Evolutionary conservation across 2,329 filamentous ascomycete species (phyloP), one percentile per base, ranked within the genome.

Genomic region (Meredithiella fracta): DNA sequence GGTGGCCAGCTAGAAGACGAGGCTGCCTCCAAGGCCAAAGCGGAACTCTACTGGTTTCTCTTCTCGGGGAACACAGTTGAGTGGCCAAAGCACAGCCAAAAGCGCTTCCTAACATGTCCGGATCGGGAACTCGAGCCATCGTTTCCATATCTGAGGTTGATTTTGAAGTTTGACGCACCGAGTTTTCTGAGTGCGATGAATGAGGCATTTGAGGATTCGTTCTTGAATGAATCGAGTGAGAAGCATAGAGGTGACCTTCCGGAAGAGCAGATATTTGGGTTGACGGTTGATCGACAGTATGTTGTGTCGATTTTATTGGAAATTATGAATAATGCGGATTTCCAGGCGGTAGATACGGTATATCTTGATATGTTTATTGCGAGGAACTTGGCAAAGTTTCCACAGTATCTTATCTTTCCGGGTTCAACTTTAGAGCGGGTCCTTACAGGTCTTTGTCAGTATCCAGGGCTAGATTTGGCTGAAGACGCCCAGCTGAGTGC

Each of bases 281-380:
- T 80, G 63, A 90, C 78, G 40, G 85, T 95, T 52, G 92, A 92
- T 63, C 80, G 92, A 34, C 92, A 98, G 67, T 95, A 94, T 63
- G 81, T 98, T 59, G 78, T 96, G 61, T 91, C 86, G 50, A 94
- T 96, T 57, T 71, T 98, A 58, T 75, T 94, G 9, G 89, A 95
- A 66, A 83, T 96, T 26, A 94, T 98, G 87, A 85, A 82, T 52
- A 71, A 80, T 0, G 73, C 76, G 3, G 80, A 86, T 50, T 97
- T 95, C 67, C 78, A 81, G 0, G 69, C 82, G 0, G 80, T 85
- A 59, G 89, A 97, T 64, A 90, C 86, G 11, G 86, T 98, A 56
- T 98, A 95, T 67, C 77, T 98, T 47, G 89, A 98, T 68, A 98
- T 98, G 89, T 98, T 98, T 65, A 85, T 98, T 65, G 91, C 92